phyloP scores from a whole-genome alignment of 331 rosid genomes.

The Malus hybrid region DNA sequence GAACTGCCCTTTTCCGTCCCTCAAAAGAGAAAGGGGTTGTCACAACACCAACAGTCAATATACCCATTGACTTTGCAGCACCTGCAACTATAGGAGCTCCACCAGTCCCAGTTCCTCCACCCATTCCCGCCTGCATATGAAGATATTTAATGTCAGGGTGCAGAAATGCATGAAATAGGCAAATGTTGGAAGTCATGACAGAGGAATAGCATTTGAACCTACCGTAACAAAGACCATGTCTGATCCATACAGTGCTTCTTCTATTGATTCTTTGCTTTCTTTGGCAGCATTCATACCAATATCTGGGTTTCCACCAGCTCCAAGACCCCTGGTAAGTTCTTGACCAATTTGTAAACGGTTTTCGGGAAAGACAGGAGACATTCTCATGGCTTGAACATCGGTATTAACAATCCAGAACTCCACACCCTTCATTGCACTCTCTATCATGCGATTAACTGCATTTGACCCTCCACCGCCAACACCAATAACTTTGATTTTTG shows the following conservation, averaged over 20 bases:
- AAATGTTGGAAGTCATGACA: conserved; percentile 12
- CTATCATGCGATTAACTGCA: conserved; percentile 98
- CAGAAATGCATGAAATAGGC: neutral
- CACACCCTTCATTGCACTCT: conserved; percentile 92
- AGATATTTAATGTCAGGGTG: neutral
- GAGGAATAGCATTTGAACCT: conserved; percentile 29
- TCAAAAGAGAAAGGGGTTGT: conserved; percentile 98
- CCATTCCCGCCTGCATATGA: conserved; percentile 89
- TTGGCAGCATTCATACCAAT: conserved; percentile 99
- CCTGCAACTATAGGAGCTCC: conserved; percentile 98
- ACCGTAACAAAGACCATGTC: conserved; percentile 99
- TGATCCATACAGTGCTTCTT: conserved; percentile 85
- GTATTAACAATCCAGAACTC: conserved; percentile 98
- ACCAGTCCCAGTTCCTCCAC: conserved; percentile 99
- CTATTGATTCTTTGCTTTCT: conserved; percentile 77
- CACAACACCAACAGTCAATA: conserved; percentile 93
- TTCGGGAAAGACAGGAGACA: conserved; percentile 78
- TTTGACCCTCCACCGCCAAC: conserved; percentile 99
- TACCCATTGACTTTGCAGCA: conserved; percentile 92
- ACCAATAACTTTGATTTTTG: conserved; percentile 90
- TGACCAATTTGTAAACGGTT: conserved; percentile 87
- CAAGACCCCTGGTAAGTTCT: conserved; percentile 97
- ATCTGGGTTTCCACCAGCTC: conserved; percentile 98
- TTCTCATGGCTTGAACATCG: conserved; percentile 95
- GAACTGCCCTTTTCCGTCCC: conserved; percentile 97